A percentile compares a stretch with the other conserved stretches of the same genome.
phyloP scores from a whole-genome alignment of 2,329 filamentous ascomycete genomes.

The Nemania sp. region DNA sequence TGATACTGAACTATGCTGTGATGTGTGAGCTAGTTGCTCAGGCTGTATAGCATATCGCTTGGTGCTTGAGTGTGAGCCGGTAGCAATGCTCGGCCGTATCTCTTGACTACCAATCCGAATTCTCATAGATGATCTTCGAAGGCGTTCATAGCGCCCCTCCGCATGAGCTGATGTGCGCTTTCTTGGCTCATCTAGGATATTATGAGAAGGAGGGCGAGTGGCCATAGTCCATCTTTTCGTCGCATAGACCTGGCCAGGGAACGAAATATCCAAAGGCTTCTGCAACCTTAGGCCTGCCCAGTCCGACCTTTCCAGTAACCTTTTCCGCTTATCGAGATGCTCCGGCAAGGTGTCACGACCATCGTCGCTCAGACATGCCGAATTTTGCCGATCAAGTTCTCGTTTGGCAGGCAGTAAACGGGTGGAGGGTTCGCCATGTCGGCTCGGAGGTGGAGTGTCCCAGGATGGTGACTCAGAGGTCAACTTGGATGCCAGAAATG shows the following conservation, averaged over 20 bases:
- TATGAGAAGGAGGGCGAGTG: slow-evolving; percentile 16
- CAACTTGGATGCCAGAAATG: slow-evolving; percentile 30
- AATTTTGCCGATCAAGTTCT: slow-evolving; percentile 16
- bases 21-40: background rate
- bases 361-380: background rate
- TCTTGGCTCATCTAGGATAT: slow-evolving; percentile 13
- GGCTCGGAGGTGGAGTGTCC: background rate
- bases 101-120: slow-evolving; percentile 44
- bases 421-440: slow-evolving; percentile 24
- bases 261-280: slow-evolving; percentile 39
- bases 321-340: slow-evolving; percentile 35
- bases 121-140: slow-evolving; percentile 26
- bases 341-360: background rate
- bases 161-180: background rate
- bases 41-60: slow-evolving; percentile 26
- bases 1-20: background rate
- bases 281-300: slow-evolving; percentile 42
- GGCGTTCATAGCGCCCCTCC: background rate
- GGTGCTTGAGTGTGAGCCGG: slow-evolving; percentile 23
- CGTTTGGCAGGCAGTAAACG: slow-evolving; percentile 22
- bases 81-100: slow-evolving; percentile 31
- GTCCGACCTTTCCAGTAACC: slow-evolving; percentile 39
- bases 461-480: slow-evolving; percentile 6
- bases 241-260: slow-evolving; percentile 31
- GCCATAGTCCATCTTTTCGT: slow-evolving; percentile 31